phyloP scores from a whole-genome alignment of 768 basidiomycete genomes.

The Thelephora aurantiotincta region DNA sequence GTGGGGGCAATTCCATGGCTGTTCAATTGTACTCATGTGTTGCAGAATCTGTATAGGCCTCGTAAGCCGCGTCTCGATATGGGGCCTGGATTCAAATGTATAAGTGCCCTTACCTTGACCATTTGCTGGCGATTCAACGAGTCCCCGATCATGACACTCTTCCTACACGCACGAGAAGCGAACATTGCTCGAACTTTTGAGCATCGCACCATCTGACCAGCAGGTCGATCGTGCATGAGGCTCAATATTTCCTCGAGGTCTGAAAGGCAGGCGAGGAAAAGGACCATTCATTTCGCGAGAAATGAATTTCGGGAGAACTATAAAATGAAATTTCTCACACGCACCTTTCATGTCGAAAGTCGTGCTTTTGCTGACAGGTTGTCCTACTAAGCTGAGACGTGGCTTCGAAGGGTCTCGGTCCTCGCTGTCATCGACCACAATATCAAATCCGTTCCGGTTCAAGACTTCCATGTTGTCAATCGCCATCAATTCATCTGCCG shows the following conservation, averaged over 20 bases:
- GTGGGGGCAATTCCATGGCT: constrained; percentile 85
- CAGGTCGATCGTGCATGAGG: constrained; percentile 62
- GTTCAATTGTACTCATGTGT: constrained; percentile 76
- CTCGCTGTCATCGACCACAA: constrained; percentile 40
- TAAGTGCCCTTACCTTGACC: constrained; percentile 40
- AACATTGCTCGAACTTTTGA: constrained; percentile 94
- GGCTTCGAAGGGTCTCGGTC: constrained; percentile 19
- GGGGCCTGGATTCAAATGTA: neutral
- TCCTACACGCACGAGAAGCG: constrained; percentile 88
- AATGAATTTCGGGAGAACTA: constrained; percentile 3
- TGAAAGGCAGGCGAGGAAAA: constrained; percentile 17
- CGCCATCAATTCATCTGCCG: constrained; percentile 80
- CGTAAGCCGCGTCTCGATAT: neutral
- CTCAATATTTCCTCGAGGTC: constrained; percentile 91
- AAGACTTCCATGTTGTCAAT: constrained; percentile 79
- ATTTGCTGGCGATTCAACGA: constrained; percentile 68
- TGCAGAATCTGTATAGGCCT: constrained; percentile 40
- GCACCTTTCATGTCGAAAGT: constrained; percentile 80
- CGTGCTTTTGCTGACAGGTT: constrained; percentile 86
- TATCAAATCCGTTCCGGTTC: constrained; percentile 79
- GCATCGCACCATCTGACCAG: constrained; percentile 79
- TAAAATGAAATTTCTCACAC: constrained; percentile 2
- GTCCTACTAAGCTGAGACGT: constrained; percentile 57
- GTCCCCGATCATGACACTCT: constrained; percentile 93
- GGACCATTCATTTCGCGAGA: neutral